Conservation (phyloP, 345 rosid genomes). For the Erodium maritimum region DNA sequence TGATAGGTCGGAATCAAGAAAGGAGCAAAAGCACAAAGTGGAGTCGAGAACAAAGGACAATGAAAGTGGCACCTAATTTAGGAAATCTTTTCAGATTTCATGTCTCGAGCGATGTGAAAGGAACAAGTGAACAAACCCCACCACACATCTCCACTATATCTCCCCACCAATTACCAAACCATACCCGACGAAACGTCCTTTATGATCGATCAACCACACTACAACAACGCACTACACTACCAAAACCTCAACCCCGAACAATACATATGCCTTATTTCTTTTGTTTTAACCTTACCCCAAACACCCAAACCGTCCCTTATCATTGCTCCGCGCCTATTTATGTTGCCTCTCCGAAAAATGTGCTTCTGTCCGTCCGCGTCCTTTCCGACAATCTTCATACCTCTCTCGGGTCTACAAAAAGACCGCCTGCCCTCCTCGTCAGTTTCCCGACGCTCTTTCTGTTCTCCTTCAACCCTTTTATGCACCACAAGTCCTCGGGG, state of each 20-base stretch:
- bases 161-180: neutral
- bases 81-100: constrained; percentile 45
- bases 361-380: neutral
- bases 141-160: neutral
- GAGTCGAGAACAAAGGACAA: constrained; percentile 21
- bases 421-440: constrained; percentile 20
- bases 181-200: neutral
- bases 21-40: constrained; percentile 9
- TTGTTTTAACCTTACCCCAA: neutral
- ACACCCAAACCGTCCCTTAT: neutral
- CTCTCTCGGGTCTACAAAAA: constrained; percentile 90
- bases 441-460: constrained; percentile 15
- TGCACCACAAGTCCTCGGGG: constrained; percentile 80
- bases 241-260: neutral
- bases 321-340: neutral
- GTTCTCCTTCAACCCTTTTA: constrained; percentile 41
- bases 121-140: constrained; percentile 31
- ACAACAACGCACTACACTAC: neutral
- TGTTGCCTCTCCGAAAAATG: neutral
- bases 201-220: too few relatives aligned
- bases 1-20: constrained; percentile 23
- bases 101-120: constrained; percentile 29
- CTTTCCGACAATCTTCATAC: constrained; percentile 25
- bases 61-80: constrained; percentile 52
- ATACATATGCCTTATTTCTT: neutral